Evolutionary conservation across 2,329 filamentous ascomycete species (phyloP).

Genomic region (Dothistroma pini): DNA sequence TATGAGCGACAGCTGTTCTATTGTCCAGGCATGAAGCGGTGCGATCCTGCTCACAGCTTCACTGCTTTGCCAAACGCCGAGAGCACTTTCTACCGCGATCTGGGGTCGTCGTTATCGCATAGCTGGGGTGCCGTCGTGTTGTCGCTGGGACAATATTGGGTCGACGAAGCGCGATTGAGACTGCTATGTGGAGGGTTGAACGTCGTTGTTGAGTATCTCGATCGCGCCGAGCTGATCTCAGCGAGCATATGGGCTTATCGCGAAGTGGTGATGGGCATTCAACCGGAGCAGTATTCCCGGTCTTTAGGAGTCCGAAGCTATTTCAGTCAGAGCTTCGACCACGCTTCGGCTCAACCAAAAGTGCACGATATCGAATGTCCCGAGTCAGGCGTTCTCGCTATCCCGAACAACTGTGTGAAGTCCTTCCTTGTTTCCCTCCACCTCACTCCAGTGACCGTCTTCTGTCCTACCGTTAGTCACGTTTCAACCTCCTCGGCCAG

Average conservation of each 20-base stretch:
- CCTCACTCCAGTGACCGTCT: not conserved
- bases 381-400: not conserved
- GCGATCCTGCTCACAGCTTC: not conserved
- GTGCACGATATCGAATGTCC: not conserved
- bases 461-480: not conserved
- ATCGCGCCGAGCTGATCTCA: not conserved
- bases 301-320: too few species aligned
- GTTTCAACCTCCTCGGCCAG: not conserved
- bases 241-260: not conserved
- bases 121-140: not conserved
- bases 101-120: conserved; percentile 5
- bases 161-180: not conserved
- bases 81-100: not conserved
- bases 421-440: not conserved
- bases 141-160: not conserved
- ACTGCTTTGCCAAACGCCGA: not conserved
- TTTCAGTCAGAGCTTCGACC: not conserved
- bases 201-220: not conserved
- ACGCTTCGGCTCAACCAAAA: not conserved
- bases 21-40: not conserved
- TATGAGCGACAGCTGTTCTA: conserved; percentile 11
- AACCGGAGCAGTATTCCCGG: too few species aligned
- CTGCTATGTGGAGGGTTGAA: not conserved
- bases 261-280: not conserved
- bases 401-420: not conserved